Conservation (phyloP, 2,329 filamentous ascomycete genomes). For the Cladophialophora yegresii region DNA sequence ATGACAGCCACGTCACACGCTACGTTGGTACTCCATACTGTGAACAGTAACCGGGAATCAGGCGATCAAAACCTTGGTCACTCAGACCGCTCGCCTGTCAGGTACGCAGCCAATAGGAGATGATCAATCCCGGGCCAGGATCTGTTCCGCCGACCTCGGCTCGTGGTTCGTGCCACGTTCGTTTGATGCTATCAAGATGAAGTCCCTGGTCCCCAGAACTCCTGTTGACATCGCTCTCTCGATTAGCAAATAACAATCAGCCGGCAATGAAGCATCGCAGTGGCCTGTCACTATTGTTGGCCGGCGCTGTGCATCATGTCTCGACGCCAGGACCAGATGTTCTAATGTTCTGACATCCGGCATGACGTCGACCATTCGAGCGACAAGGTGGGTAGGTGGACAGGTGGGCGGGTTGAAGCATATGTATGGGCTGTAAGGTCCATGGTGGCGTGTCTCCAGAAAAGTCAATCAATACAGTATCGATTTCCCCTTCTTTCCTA, state of each 20-base stretch:
- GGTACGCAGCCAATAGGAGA: slow-evolving; percentile 23
- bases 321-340: background rate
- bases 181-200: background rate
- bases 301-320: slow-evolving; percentile 2
- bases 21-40: background rate
- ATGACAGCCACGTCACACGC: slow-evolving; percentile 25
- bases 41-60: slow-evolving; percentile 16
- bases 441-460: slow-evolving; percentile 1
- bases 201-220: background rate
- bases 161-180: slow-evolving; percentile 29
- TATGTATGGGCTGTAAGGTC: background rate
- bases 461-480: slow-evolving; percentile 2
- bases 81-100: slow-evolving; percentile 10
- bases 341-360: background rate
- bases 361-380: slow-evolving; percentile 13
- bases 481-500: background rate
- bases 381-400: background rate
- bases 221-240: background rate
- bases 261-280: slow-evolving; percentile 21
- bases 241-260: slow-evolving; percentile 23
- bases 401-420: background rate
- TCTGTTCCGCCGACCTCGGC: slow-evolving; percentile 18
- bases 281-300: slow-evolving; percentile 14
- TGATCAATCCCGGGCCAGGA: slow-evolving; percentile 6
- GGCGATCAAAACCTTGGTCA: slow-evolving; percentile 22